phyloP scores from a whole-genome alignment of 2,329 filamentous ascomycete species.

The Blumeria graminis region DNA sequence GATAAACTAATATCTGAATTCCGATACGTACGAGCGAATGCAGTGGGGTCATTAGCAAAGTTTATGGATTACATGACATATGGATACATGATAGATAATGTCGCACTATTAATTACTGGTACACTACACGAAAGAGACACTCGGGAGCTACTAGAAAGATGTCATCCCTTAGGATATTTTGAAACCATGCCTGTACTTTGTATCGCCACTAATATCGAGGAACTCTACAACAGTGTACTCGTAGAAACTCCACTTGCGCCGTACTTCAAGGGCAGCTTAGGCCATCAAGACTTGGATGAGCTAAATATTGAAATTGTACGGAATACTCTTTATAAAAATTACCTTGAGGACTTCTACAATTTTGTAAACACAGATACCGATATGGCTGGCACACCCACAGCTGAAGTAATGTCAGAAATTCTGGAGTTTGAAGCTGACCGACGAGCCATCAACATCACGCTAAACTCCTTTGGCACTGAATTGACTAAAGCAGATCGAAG shows the following conservation, averaged over 20 bases:
- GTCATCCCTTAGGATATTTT: conserved; percentile 94
- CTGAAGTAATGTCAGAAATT: conserved; percentile 88
- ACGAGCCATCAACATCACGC: conserved; percentile 92
- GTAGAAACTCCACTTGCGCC: conserved; percentile 89
- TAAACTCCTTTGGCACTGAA: conserved; percentile 96
- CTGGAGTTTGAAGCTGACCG: conserved; percentile 92
- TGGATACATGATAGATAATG: conserved; percentile 99
- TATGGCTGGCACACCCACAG: conserved; percentile 66
- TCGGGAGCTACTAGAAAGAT: conserved; percentile 78
- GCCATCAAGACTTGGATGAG: conserved; percentile 91
- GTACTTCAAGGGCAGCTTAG: conserved; percentile 93
- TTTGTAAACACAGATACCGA: conserved; percentile 83
- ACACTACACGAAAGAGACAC: conserved; percentile 95
- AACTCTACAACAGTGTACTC: conserved; percentile 92
- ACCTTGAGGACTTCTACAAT: conserved; percentile 87
- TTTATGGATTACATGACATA: conserved; percentile 98
- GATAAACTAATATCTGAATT: conserved; percentile 98
- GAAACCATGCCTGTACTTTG: conserved; percentile 97
- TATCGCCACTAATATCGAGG: conserved; percentile 94
- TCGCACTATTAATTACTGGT: conserved; percentile 89
- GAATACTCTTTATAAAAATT: conserved; percentile 98
- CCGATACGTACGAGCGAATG: conserved; percentile 83
- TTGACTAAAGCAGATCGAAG: conserved; percentile 79
- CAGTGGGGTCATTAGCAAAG: conserved; percentile 68
- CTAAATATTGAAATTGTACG: conserved; percentile 98